Evolutionary conservation across 352 stramenopile species (phyloP).

Genomic region (Phytophthora agathidicida): DNA sequence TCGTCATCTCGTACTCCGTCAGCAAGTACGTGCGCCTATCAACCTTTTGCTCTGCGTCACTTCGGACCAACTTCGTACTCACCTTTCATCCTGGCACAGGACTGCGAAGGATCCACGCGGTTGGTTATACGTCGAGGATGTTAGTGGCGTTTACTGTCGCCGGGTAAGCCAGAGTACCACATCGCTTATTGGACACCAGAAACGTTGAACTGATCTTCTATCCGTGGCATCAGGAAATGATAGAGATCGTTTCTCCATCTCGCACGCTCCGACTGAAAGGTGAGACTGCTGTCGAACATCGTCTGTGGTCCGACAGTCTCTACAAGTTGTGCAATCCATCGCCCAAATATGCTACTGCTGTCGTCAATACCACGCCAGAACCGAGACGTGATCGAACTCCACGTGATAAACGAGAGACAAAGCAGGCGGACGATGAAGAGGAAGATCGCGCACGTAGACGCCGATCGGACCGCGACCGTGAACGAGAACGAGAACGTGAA

Average conservation of each 20-base stretch:
- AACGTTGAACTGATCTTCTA: too few species aligned
- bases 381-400: conserved; percentile 14
- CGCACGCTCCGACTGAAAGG: conserved; percentile 80
- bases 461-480: conserved; percentile 6
- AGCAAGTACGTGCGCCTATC: conserved; percentile 69
- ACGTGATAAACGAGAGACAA: conserved; percentile 16
- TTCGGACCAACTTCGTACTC: background rate
- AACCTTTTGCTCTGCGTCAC: background rate
- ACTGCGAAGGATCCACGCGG: conserved; percentile 76
- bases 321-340: conserved; percentile 71
- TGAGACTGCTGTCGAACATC: conserved; percentile 80
- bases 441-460: conserved; percentile 23
- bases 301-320: conserved; percentile 82
- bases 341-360: conserved; percentile 12
- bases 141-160: conserved; percentile 74
- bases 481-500: conserved; percentile 12
- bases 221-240: conserved; percentile 86
- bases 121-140: conserved; percentile 83
- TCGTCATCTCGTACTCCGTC: conserved; percentile 84
- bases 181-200: background rate
- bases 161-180: conserved; percentile 50
- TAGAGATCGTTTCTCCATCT: conserved; percentile 78
- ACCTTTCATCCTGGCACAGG: conserved; percentile 28
- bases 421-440: conserved; percentile 23
- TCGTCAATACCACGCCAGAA: conserved; percentile 8